A percentile compares a stretch with the other conserved stretches of the same genome.
Conservation (phyloP, 306 rosid genomes). For the Elaeagnus macrophylla region DNA sequence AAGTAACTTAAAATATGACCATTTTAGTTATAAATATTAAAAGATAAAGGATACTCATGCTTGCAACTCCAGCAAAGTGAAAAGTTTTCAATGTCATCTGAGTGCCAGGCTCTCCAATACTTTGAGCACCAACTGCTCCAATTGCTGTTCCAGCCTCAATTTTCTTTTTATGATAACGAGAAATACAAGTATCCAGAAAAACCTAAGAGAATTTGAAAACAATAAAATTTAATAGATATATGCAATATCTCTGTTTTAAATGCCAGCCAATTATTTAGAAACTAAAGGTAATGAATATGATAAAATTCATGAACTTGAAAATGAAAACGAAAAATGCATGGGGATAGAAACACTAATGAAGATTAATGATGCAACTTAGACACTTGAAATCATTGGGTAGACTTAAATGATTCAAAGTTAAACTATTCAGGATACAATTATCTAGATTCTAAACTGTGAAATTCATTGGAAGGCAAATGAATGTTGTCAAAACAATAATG, state of each 20-base stretch:
- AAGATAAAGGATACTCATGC: constrained; percentile 91
- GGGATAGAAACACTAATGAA: no score
- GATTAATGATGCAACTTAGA: no score
- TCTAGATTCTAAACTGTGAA: no score
- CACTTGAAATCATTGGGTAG: no score
- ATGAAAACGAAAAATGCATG: no score
- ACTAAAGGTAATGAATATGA: not conserved
- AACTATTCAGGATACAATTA: no score
- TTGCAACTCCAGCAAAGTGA: constrained; percentile 99
- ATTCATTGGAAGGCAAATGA: not conserved
- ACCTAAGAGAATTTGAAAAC: constrained; percentile 35
- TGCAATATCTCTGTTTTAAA: not conserved
- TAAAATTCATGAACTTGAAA: no score
- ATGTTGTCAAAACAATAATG: not conserved
- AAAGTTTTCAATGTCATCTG: constrained; percentile 95
- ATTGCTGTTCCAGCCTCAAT: constrained; percentile 89
- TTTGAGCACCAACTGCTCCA: constrained; percentile 95
- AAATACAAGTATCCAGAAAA: constrained; percentile 67
- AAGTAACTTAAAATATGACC: constrained; percentile 5
- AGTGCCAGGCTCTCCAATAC: constrained; percentile 99
- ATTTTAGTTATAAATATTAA: constrained; percentile 3
- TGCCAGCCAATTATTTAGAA: not conserved
- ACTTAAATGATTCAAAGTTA: no score
- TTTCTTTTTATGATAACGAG: constrained; percentile 63
- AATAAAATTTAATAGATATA: constrained; percentile 5